A percentile compares a stretch with the other conserved stretches of the same genome.
Evolutionary conservation across 1,284 basidiomycete species (phyloP).

Genomic region (Cutaneotrichosporon cyanovorans): DNA sequence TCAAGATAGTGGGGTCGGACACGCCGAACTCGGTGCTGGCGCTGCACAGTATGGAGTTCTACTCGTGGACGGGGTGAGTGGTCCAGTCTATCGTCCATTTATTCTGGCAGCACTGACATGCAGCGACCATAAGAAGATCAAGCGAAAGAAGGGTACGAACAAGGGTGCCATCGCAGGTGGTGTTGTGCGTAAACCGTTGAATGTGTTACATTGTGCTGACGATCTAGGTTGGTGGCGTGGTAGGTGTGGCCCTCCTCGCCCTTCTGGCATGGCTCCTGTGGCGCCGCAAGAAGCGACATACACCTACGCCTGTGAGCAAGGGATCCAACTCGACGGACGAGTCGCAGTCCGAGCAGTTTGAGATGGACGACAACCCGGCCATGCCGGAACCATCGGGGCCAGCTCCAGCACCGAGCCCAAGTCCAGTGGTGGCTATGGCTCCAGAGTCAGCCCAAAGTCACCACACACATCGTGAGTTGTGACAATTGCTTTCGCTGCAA

Average conservation of each 20-base stretch:
- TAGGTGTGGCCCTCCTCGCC: not conserved
- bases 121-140: not conserved
- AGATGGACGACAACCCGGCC: constrained; percentile 1
- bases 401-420: not conserved
- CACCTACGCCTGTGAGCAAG: not conserved
- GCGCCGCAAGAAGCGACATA: not conserved
- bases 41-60: constrained; percentile 1
- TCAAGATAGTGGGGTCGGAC: not conserved
- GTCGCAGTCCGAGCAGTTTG: not conserved
- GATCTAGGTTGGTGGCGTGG: not conserved
- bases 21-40: not conserved
- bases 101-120: too few species aligned
- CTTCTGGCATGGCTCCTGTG: not conserved
- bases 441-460: too few species aligned
- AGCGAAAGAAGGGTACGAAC: not conserved
- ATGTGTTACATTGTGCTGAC: not conserved
- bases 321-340: not conserved
- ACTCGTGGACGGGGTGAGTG: not conserved
- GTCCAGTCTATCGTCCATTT: too few species aligned
- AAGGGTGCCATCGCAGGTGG: not conserved
- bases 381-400: not conserved
- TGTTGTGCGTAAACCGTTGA: not conserved
- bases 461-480: too few species aligned
- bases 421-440: too few species aligned
- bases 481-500: too few species aligned